Conservation (phyloP, 2,329 filamentous ascomycete genomes). For the Microdochium paspali region DNA sequence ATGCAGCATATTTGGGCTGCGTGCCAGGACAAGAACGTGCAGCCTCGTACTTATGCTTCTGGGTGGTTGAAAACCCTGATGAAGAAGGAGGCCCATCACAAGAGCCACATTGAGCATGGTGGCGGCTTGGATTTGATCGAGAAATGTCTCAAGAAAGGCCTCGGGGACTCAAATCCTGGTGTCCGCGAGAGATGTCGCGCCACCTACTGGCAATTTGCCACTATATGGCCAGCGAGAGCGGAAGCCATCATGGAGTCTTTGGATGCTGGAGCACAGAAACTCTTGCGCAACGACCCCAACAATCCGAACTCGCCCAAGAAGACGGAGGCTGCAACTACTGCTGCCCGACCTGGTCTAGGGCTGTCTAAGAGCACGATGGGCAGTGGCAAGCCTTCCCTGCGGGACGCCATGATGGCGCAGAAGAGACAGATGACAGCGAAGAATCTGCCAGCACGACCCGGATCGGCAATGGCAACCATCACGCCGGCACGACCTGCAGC, state of each 20-base stretch:
- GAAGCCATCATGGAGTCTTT: slow-evolving; percentile 69
- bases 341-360: slow-evolving; percentile 46
- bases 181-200: slow-evolving; percentile 80
- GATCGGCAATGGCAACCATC: slow-evolving; percentile 55
- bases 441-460: slow-evolving; percentile 46
- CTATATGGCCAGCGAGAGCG: slow-evolving; percentile 68
- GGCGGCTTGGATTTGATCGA: slow-evolving; percentile 78
- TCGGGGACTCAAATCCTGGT: slow-evolving; percentile 82
- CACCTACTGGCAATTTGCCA: slow-evolving; percentile 78
- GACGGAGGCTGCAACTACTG: slow-evolving; percentile 31
- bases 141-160: slow-evolving; percentile 79
- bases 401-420: slow-evolving; percentile 77
- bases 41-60: slow-evolving; percentile 68
- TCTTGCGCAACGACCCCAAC: slow-evolving; percentile 72
- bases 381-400: slow-evolving; percentile 55
- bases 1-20: slow-evolving; percentile 80
- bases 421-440: slow-evolving; percentile 52
- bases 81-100: slow-evolving; percentile 68
- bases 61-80: slow-evolving; percentile 81
- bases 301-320: slow-evolving; percentile 66
- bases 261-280: slow-evolving; percentile 67
- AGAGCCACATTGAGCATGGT: slow-evolving; percentile 71
- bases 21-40: slow-evolving; percentile 87
- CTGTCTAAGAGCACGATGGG: slow-evolving; percentile 55
- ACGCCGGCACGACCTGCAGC: slow-evolving; percentile 38